Base-by-base conservation (phyloP, 192 early-diverging fungal genomes). In the Lobulomyces angularis region DNA sequence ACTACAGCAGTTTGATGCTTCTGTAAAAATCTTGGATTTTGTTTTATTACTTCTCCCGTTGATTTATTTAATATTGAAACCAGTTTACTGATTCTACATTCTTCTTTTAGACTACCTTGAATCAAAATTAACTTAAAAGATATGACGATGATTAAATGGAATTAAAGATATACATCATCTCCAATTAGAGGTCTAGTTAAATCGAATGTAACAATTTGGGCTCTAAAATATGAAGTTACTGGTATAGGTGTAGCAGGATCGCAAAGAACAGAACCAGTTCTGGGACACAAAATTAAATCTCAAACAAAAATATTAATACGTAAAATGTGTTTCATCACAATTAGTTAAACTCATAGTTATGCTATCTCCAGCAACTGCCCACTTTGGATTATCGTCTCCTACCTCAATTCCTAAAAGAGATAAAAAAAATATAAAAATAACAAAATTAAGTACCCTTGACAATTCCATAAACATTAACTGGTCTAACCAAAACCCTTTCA, bases 301-400 rank as follows among this genome's bases (percentile, higher is more conserved):
- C 5, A 24, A 63, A 55, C n/a, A 20, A 32, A 8, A 34, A 29
- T 28, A 48, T 33, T n/a, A 44, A 12, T 60, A 81, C 77, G 49
- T 74, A 24, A 90, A 37, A 53, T 84, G 80, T 29, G 79, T 50
- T 17, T 81, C 74, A 31, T 90, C 87, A 8, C 85, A 37, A 5
- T 77, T 77, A 11, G 59, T 31, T 9, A 99, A 58, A 5, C 77
- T 77, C 51, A 95, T 57, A 5, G 84, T 53, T 1, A 90, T 77
- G 30, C 75, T 81, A 51, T 96, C 95, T n/a, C 95, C 95, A 8
- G 88, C 88, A 1, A 76, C 90, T 8, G 88, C 92, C 87, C 88
- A 96, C 37, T 82, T 71, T 11, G 69, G 61, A 0, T 76, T 41
- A 33, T 78, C 77, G 40, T 80, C 76, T 37, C 71, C 74, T 4